Base-by-base conservation (phyloP, 805 yeast species). In the Sungouiella thailandica region DNA sequence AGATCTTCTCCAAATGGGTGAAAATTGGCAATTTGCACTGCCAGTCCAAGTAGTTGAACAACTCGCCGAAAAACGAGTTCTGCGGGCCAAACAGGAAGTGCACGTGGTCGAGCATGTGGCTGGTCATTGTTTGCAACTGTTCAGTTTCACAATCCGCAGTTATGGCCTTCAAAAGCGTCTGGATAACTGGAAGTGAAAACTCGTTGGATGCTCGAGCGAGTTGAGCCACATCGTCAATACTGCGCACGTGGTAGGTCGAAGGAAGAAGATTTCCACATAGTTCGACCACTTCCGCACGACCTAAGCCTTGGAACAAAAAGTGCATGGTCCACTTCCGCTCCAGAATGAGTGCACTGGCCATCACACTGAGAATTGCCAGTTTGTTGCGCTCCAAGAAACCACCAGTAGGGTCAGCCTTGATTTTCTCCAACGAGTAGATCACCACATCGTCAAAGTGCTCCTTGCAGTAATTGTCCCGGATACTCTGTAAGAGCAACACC, bases 111-210 rank as follows among this genome's bases (percentile, higher is more conserved):
- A 60, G 31, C 4, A 58, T 35, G 2, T 28, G 13, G 14, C 34
- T 29, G 2, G 53, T 37, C 27, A 54, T 31, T 8, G 15, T 16
- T 15, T 35, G 34, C 41, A 55, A 30, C 27, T 36, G 39, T 4
- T 28, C 16, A 11, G 42, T 36, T 8, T 49, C 53, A 17, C 44
- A 38, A 9, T 41, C 33, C 3, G 36, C 24, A 2, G 68, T 34
- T 2, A 54, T 37, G 7, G 54, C 36, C 23, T 60, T 59, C 33
- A 70, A 52, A 2, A 68, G 35, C 25, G 68, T 43, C 38, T 72
- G 76, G 23, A 62, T 52, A 2, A 70, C 40, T 2, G 71, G 68
- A 15, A 72, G 44, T 36, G 65, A 68, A 44, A 65, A 68, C 31
- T 63, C 65, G 33, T 62, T 55, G 4, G 54, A 47, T 2, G 29